These are phyloP conservation scores for Aspergillus aculeatinus DNA, from an alignment of 2,329 filamentous ascomycete species.

Conservation along the genomic window DNA sequence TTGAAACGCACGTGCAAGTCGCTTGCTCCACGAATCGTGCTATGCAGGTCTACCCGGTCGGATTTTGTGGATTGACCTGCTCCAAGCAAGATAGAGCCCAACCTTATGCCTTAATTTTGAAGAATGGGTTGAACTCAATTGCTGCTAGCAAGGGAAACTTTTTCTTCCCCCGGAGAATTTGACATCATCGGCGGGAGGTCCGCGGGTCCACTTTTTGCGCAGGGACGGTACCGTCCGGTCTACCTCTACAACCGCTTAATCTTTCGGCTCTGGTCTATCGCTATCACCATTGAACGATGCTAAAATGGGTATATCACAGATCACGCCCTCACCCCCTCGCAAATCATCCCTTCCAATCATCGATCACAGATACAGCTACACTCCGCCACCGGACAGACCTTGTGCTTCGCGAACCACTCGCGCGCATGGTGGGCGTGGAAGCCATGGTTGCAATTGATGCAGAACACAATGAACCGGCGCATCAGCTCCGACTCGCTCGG, in stretches of 20 bases:
- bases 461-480: slow-evolving; percentile 59
- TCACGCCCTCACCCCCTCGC: background rate
- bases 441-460: slow-evolving; percentile 62
- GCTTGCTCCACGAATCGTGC: too few species aligned
- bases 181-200: slow-evolving; percentile 8
- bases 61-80: background rate
- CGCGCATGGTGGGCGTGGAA: slow-evolving; percentile 63
- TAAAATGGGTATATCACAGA: slow-evolving; percentile 16
- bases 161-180: background rate
- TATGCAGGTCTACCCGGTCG: too few species aligned
- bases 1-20: too few species aligned
- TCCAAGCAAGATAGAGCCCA: background rate
- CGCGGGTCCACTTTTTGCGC: background rate
- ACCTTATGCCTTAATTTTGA: background rate
- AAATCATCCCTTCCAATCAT: slow-evolving; percentile 27
- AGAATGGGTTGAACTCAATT: background rate
- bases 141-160: background rate
- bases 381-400: slow-evolving; percentile 42
- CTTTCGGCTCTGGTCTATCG: background rate
- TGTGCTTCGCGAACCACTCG: slow-evolving; percentile 56
- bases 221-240: too few species aligned
- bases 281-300: background rate
- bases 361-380: slow-evolving; percentile 44
- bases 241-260: background rate
- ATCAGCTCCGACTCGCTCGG: slow-evolving; percentile 47